Base-by-base conservation (phyloP, 306 rosid species). In the Quercus rubra region DNA sequence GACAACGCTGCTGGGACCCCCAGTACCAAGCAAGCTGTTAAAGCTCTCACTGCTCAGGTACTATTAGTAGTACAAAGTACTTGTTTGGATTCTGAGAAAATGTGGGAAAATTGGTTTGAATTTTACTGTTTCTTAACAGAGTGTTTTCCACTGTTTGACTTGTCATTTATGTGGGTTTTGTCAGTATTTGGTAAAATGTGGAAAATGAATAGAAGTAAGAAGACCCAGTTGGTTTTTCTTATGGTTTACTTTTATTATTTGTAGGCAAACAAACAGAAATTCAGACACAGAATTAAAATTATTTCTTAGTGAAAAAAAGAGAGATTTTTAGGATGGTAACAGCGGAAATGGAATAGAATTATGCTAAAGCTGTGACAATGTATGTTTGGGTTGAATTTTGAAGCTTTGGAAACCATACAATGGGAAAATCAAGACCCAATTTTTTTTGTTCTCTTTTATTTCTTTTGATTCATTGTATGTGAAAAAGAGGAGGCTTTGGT, bases 21-120 rank as follows among this genome's bases (percentile, higher is more conserved):
- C 30, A 81, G 96, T 75, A 88, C 97, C 17, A 95, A 91, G 83
- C 98, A 93, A 81, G 92, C 99, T 76, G 85, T 93, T 80, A 93
- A 95, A 87, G 88, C 92, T 58, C 90, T 95, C 82, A 89, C 98
- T 46, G 80, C 96, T 56, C 99, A 95, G 94, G 99, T 95, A 87
- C 77, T n/a, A 66, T 25, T 49, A 49, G 14, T 49, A 10, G 54
- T 49, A 12, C 54, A 49, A 49, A 49, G 4, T 74, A 12, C 69
- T 61, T 80, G 55, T 83, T 73, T 80, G 72, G 59, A 41, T 85
- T n/a, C 41, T 19, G 56, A 38, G 86, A 67, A 85, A 83, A 75
- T 70, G 80, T 20, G 25, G 73, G 13, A 70, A 18, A 57, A 4
- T 68, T 38, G 25, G 54, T 49, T 49, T 49, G 54, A 49, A 49